A percentile compares a stretch with the other conserved stretches of the same genome.
Conservation (phyloP, 345 rosid genomes). For the Heritiera littoralis region DNA sequence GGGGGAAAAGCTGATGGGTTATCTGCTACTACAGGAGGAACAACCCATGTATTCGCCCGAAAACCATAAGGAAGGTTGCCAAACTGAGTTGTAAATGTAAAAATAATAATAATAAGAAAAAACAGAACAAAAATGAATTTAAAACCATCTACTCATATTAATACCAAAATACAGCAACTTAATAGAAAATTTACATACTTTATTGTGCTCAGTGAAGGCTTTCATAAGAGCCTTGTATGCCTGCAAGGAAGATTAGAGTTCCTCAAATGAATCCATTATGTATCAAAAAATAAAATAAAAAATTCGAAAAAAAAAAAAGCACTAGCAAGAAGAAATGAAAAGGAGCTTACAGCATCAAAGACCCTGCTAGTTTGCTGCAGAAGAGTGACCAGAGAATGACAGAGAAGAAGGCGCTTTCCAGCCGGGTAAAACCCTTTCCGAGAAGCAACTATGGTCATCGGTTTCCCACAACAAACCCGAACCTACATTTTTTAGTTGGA, state of each 20-base stretch:
- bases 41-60: conserved; percentile 94
- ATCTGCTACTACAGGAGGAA: conserved; percentile 84
- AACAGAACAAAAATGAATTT: conserved; percentile 1
- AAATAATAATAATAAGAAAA: neutral
- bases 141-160: neutral
- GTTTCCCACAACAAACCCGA: conserved; percentile 83
- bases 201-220: conserved; percentile 87
- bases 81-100: conserved; percentile 50
- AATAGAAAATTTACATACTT: conserved; percentile 42
- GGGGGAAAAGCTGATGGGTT: conserved; percentile 65
- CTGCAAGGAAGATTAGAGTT: conserved; percentile 45
- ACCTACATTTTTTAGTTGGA: conserved; percentile 43
- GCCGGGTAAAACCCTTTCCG: conserved; percentile 77
- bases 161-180: conserved; percentile 2
- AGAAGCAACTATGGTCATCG: conserved; percentile 67
- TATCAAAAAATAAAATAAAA: no score
- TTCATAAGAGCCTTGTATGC: conserved; percentile 90
- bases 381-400: conserved; percentile 78
- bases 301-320: neutral
- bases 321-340: conserved; percentile 8
- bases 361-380: conserved; percentile 80
- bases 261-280: neutral
- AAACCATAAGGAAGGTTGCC: conserved; percentile 96
- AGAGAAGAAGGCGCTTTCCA: conserved; percentile 66
- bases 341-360: conserved; percentile 67